These are phyloP conservation scores for Sclerospora graminicola DNA, from an alignment of 352 stramenopile species.

Conservation along the genomic window DNA sequence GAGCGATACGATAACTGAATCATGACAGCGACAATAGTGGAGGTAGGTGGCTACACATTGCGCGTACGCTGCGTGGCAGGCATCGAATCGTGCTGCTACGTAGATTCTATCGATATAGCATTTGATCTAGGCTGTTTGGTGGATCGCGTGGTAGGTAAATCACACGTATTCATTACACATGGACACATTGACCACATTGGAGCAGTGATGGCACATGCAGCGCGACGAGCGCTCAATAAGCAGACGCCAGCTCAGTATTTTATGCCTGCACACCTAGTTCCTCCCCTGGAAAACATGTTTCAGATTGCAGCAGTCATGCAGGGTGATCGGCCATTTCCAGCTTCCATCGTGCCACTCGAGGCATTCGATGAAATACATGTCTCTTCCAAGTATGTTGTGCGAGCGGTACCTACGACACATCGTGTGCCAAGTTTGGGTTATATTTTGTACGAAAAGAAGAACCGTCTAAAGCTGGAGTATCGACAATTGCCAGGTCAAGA, in stretches of 20 bases:
- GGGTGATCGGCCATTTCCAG: conserved; percentile 32
- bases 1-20: too few relatives aligned
- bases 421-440: conserved; percentile 71
- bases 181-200: conserved; percentile 80
- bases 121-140: conserved; percentile 68
- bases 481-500: conserved; percentile 24
- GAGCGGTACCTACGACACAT: conserved; percentile 55
- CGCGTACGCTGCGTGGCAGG: conserved; percentile 52
- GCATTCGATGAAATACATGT: conserved; percentile 48
- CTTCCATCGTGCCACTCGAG: conserved; percentile 36
- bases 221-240: conserved; percentile 35
- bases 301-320: conserved; percentile 49
- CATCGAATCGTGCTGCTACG: conserved; percentile 66
- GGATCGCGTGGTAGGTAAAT: conserved; percentile 37
- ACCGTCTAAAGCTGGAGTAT: conserved; percentile 41
- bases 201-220: conserved; percentile 49
- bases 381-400: conserved; percentile 45
- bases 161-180: conserved; percentile 82
- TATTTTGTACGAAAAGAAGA: conserved; percentile 54
- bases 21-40: conserved; percentile 15
- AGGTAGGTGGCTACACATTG: conserved; percentile 34
- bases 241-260: conserved; percentile 64
- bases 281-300: conserved; percentile 44
- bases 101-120: conserved; percentile 58
- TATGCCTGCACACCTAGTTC: conserved; percentile 38